Evolutionary conservation across 2,329 filamentous ascomycete genomes (phyloP).

Genomic region (Cucurbitaria berberidis): DNA sequence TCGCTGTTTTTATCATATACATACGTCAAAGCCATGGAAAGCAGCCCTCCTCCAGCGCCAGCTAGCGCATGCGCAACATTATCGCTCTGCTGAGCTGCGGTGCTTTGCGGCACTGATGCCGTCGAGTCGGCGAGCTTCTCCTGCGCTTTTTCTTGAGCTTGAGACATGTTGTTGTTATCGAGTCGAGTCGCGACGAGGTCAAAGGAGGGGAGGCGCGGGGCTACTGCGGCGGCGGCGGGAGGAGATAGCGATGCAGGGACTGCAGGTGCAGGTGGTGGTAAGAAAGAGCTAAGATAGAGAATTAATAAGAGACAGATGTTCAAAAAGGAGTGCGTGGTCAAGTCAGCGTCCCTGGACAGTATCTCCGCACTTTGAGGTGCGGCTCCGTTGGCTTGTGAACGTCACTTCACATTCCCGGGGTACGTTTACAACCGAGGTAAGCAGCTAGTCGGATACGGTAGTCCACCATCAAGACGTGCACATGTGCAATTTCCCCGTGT

Average conservation of each 20-base stretch:
- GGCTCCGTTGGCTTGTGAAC: constrained; percentile 43
- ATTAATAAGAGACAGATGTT: neutral
- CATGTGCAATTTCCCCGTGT: constrained; percentile 10
- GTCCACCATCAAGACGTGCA: neutral
- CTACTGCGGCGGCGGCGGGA: no score
- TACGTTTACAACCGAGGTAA: constrained; percentile 39
- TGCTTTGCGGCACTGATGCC: constrained; percentile 57
- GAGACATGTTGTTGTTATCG: constrained; percentile 32
- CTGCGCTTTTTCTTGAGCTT: constrained; percentile 38
- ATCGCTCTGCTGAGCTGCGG: constrained; percentile 83
- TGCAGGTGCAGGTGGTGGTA: constrained; percentile 1
- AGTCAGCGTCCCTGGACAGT: constrained; percentile 10
- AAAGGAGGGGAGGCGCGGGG: constrained; percentile 10
- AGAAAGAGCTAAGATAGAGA: neutral
- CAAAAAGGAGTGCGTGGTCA: constrained; percentile 16
- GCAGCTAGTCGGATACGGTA: constrained; percentile 4
- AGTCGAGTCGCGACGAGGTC: constrained; percentile 1
- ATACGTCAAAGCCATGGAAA: constrained; percentile 95
- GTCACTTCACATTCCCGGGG: constrained; percentile 36
- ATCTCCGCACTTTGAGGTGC: constrained; percentile 36
- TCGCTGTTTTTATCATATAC: constrained; percentile 23
- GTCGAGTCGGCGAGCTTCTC: constrained; percentile 46
- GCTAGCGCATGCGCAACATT: constrained; percentile 96
- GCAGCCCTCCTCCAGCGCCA: constrained; percentile 88
- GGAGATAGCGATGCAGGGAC: neutral